Evolutionary conservation across 1,139 yeast species (phyloP).

Genomic region (Dujonia santamariae): DNA sequence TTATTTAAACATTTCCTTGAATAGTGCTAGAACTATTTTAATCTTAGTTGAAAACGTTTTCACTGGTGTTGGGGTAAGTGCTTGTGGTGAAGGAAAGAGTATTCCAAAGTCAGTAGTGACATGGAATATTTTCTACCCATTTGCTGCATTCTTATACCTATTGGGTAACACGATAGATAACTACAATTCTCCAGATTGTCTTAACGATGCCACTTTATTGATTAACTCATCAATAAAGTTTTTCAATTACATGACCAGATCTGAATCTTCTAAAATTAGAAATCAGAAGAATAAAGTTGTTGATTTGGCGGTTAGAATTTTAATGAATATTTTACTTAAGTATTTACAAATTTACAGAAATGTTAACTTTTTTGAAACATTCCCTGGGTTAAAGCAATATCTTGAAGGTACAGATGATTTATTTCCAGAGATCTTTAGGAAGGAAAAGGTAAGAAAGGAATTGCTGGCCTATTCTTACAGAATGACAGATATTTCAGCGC

Average conservation of each 20-base stretch:
- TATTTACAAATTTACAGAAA: conserved; percentile 22
- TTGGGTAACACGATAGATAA: conserved; percentile 31
- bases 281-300: conserved; percentile 11
- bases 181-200: conserved; percentile 26
- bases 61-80: conserved; percentile 14
- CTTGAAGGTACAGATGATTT: conserved; percentile 13
- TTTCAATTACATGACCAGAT: conserved; percentile 15
- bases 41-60: conserved; percentile 19
- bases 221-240: conserved; percentile 25
- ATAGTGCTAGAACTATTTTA: conserved; percentile 37
- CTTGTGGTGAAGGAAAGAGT: not conserved
- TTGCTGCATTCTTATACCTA: conserved; percentile 33
- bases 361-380: conserved; percentile 14
- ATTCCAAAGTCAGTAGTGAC: conserved; percentile 20
- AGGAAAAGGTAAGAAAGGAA: too few relatives aligned
- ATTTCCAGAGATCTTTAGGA: conserved; percentile 1
- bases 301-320: conserved; percentile 20
- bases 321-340: conserved; percentile 23
- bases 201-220: conserved; percentile 28
- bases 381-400: conserved; percentile 19
- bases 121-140: conserved; percentile 34
- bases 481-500: too few relatives aligned
- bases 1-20: conserved; percentile 21
- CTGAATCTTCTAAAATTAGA: not conserved
- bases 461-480: too few relatives aligned